Evolutionary conservation across 139 green algal species (phyloP).

Genomic region (Closterium sp.): DNA sequence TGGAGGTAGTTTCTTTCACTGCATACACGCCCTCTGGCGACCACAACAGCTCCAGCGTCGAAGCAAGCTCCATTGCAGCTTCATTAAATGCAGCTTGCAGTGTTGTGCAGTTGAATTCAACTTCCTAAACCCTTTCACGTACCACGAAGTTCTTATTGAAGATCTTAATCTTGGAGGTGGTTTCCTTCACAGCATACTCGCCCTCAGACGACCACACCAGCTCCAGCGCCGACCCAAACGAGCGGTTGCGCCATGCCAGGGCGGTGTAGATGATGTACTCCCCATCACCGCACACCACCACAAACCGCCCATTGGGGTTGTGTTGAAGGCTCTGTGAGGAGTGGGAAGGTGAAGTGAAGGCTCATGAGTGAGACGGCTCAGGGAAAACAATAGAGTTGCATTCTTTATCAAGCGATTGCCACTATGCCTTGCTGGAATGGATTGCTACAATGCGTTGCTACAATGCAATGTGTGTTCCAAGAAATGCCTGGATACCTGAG

Average conservation of each 20-base stretch:
- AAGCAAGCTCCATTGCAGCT: conserved; percentile 66
- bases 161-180: conserved; percentile 60
- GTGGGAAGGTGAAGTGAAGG: background rate
- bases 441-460: background rate
- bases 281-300: conserved; percentile 93
- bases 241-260: conserved; percentile 98
- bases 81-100: no score
- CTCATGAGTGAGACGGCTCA: background rate
- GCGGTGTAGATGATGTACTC: conserved; percentile 99
- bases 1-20: conserved; percentile 67
- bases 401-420: conserved; percentile 14
- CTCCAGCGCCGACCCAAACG: conserved; percentile 84
- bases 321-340: conserved; percentile 68
- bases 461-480: background rate
- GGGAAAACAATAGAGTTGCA: conserved; percentile 65
- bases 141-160: conserved; percentile 66
- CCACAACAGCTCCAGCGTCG: conserved; percentile 90
- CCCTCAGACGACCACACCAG: conserved; percentile 93
- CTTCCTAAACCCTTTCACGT: no score
- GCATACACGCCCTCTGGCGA: conserved; percentile 87
- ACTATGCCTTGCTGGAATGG: background rate
- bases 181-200: conserved; percentile 83
- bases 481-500: conserved; percentile 57
- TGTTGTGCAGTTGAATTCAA: no score
- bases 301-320: conserved; percentile 96